These are phyloP conservation scores for Neofusicoccum parvum DNA, from an alignment of 2,329 filamentous ascomycete genomes.

Conservation along the genomic window DNA sequence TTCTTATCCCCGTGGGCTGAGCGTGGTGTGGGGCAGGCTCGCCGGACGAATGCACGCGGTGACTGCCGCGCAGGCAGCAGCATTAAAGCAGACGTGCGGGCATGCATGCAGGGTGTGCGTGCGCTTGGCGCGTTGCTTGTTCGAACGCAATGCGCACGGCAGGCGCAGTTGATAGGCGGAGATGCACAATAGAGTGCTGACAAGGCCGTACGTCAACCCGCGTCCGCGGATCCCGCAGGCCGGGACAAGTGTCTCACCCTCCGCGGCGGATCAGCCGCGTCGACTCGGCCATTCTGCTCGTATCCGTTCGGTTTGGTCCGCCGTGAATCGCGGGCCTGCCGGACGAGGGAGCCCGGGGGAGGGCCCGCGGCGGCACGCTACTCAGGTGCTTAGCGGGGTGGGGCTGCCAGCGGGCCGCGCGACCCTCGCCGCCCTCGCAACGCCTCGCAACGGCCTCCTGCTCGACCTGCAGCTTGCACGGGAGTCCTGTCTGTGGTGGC, in stretches of 20 bases:
- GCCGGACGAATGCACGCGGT: no score
- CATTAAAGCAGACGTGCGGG: neutral
- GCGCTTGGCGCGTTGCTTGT: neutral
- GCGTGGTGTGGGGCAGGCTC: no score
- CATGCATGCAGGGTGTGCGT: no score
- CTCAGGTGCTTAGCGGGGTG: neutral
- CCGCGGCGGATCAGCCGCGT: neutral
- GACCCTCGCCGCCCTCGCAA: neutral
- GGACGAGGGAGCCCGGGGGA: neutral
- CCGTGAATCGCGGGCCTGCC: neutral
- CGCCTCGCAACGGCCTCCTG: neutral
- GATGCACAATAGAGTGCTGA: neutral
- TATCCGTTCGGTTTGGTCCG: slow-evolving; percentile 2
- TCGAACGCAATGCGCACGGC: no score
- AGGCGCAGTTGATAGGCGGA: neutral
- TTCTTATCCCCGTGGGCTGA: no score
- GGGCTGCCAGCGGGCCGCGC: neutral
- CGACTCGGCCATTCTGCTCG: no score
- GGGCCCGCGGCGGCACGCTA: no score
- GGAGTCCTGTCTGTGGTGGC: no score
- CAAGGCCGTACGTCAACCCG: no score
- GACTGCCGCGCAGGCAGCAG: neutral
- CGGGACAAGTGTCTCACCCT: neutral
- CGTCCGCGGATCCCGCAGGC: neutral
- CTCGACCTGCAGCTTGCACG: no score